phyloP scores from a whole-genome alignment of 176 grass and related monocot genomes.

The Calamus simplicifolius region DNA sequence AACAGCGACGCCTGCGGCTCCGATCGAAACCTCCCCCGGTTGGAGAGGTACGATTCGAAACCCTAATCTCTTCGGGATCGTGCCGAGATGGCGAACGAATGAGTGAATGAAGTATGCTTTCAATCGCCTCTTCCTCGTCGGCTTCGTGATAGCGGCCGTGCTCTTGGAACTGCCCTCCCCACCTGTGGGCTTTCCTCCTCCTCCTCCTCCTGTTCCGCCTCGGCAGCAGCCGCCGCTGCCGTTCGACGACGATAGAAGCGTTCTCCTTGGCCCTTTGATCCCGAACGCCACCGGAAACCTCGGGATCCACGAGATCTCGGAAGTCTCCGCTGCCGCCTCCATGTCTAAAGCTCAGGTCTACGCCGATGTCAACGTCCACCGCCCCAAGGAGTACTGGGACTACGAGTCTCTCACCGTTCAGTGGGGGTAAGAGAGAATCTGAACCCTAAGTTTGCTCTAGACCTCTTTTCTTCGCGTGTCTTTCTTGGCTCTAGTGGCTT shows the following conservation, averaged over 20 bases:
- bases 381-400: slow-evolving; percentile 17
- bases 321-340: not conserved
- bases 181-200: not conserved
- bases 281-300: not conserved
- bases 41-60: too few relatives aligned
- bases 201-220: not conserved
- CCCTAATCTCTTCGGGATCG: too few relatives aligned
- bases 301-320: not conserved
- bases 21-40: too few relatives aligned
- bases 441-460: not conserved
- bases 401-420: slow-evolving; percentile 15
- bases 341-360: slow-evolving; percentile 10
- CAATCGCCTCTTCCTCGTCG: not conserved
- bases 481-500: too few relatives aligned
- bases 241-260: too few relatives aligned
- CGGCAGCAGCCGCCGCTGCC: too few relatives aligned
- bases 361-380: slow-evolving; percentile 7
- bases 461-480: not conserved
- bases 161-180: not conserved
- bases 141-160: not conserved
- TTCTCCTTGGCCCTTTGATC: not conserved
- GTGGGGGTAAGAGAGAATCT: not conserved
- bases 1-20: too few relatives aligned
- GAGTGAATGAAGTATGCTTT: not conserved
- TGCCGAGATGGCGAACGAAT: too few relatives aligned